Evolutionary conservation across 1,139 yeast genomes (phyloP).

Genomic region (Pichia sp.): DNA sequence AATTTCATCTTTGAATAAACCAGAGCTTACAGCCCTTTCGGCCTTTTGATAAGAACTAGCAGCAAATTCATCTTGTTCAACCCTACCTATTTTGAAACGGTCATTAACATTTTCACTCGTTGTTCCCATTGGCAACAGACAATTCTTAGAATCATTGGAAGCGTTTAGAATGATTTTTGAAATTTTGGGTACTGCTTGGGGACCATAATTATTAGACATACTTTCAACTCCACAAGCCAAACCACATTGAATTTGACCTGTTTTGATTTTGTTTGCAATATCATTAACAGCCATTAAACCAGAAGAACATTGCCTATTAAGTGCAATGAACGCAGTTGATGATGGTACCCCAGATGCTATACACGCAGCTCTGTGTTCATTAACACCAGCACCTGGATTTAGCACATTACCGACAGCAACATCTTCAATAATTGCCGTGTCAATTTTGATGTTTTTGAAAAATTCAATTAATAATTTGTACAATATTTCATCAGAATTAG

Average conservation of each 20-base stretch:
- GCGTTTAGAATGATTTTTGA: constrained; percentile 41
- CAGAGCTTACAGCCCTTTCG: constrained; percentile 60
- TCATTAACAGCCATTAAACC: constrained; percentile 88
- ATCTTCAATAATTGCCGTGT: constrained; percentile 72
- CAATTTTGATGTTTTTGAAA: constrained; percentile 84
- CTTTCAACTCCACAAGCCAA: constrained; percentile 90
- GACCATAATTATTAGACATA: constrained; percentile 81
- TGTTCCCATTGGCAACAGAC: constrained; percentile 87
- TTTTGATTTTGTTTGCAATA: constrained; percentile 77
- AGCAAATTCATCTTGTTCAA: constrained; percentile 80
- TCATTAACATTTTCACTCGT: constrained; percentile 74
- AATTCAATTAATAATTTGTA: constrained; percentile 86
- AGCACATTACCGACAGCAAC: constrained; percentile 84
- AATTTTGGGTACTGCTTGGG: constrained; percentile 58
- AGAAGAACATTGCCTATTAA: constrained; percentile 92
- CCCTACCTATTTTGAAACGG: constrained; percentile 57
- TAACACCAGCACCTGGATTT: constrained; percentile 87
- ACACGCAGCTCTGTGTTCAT: constrained; percentile 83
- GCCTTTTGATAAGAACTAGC: constrained; percentile 84
- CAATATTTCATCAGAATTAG: constrained; percentile 51
- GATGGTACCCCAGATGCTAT: constrained; percentile 69
- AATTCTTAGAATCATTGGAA: constrained; percentile 48
- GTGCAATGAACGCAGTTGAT: constrained; percentile 67
- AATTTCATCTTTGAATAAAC: constrained; percentile 78
- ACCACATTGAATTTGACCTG: constrained; percentile 88